Conservation (phyloP, 2,329 filamentous ascomycete genomes). For the Juglanconis sp. region DNA sequence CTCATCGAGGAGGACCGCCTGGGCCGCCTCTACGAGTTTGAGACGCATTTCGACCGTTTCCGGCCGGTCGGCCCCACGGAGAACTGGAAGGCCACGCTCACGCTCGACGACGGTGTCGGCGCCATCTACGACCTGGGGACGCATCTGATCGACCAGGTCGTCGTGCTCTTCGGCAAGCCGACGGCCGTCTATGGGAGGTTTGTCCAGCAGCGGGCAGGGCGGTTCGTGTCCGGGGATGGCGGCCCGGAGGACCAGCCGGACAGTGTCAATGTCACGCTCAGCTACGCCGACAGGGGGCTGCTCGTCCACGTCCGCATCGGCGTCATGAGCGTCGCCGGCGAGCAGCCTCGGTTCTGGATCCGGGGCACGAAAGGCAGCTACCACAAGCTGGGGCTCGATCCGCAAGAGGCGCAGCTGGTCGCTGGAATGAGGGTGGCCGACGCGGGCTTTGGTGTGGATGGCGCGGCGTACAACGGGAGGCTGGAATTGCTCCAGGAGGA, state of each 20-base stretch:
- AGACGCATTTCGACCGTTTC: conserved; percentile 78
- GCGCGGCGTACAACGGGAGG: conserved; percentile 53
- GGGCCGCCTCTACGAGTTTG: conserved; percentile 72
- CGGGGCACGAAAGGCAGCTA: conserved; percentile 72
- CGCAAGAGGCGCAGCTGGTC: conserved; percentile 72
- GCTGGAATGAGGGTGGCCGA: conserved; percentile 56
- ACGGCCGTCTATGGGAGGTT: conserved; percentile 65
- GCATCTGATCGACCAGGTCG: conserved; percentile 73
- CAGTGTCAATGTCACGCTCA: conserved; percentile 60
- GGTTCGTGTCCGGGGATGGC: conserved; percentile 25
- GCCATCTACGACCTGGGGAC: conserved; percentile 72
- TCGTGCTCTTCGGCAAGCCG: conserved; percentile 67
- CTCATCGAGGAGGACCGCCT: conserved; percentile 58
- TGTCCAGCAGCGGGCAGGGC: conserved; percentile 58
- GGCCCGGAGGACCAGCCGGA: conserved; percentile 51
- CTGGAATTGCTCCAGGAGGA: conserved; percentile 54
- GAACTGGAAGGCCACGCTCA: conserved; percentile 63
- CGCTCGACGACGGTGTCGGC: conserved; percentile 60
- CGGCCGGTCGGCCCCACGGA: conserved; percentile 54
- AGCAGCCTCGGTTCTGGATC: conserved; percentile 75
- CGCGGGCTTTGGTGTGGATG: conserved; percentile 62
- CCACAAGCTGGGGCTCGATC: conserved; percentile 68
- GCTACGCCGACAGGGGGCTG: conserved; percentile 58
- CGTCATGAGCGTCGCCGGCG: conserved; percentile 64
- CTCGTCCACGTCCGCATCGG: conserved; percentile 68